These are phyloP conservation scores for Zhuliangozyma parablackwelliae DNA, from an alignment of 1,139 yeast genomes.

Conservation along the genomic window DNA sequence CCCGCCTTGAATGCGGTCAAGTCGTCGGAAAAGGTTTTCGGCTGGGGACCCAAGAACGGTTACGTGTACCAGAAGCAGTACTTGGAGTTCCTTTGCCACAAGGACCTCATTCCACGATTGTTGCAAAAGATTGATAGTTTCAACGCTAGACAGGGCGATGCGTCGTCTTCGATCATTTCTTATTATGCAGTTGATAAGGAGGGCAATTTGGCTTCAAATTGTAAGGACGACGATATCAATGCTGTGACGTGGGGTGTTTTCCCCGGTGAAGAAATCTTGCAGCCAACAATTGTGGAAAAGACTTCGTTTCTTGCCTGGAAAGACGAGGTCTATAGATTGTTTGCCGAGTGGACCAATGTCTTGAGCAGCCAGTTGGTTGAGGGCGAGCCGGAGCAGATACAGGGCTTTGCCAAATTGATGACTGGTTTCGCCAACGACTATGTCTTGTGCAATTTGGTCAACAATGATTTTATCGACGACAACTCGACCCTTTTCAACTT, in stretches of 20 bases:
- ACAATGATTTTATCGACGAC: conserved; percentile 68
- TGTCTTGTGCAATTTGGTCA: conserved; percentile 83
- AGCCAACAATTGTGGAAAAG: conserved; percentile 90
- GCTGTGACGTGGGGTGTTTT: conserved; percentile 98
- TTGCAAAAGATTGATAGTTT: conserved; percentile 33
- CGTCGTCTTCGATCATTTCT: conserved; percentile 48
- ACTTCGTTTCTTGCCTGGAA: conserved; percentile 93
- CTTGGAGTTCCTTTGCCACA: conserved; percentile 76
- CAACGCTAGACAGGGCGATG: conserved; percentile 36
- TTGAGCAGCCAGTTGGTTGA: conserved; percentile 37
- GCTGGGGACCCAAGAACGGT: conserved; percentile 97
- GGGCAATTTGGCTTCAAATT: conserved; percentile 61
- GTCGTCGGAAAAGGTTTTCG: conserved; percentile 68
- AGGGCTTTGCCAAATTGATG: conserved; percentile 39
- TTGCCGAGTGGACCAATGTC: conserved; percentile 74
- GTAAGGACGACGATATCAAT: conserved; percentile 73
- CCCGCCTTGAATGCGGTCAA: conserved; percentile 83
- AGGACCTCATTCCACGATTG: conserved; percentile 39
- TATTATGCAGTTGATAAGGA: conserved; percentile 71
- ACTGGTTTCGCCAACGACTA: conserved; percentile 51
- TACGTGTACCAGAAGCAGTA: conserved; percentile 92
- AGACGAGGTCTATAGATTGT: conserved; percentile 84
- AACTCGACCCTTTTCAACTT: conserved; percentile 45
- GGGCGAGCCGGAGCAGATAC: conserved; percentile 25
- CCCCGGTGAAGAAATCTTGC: conserved; percentile 87